Conservation (phyloP, 2,329 filamentous ascomycete species). For the Boeremia exigua region DNA sequence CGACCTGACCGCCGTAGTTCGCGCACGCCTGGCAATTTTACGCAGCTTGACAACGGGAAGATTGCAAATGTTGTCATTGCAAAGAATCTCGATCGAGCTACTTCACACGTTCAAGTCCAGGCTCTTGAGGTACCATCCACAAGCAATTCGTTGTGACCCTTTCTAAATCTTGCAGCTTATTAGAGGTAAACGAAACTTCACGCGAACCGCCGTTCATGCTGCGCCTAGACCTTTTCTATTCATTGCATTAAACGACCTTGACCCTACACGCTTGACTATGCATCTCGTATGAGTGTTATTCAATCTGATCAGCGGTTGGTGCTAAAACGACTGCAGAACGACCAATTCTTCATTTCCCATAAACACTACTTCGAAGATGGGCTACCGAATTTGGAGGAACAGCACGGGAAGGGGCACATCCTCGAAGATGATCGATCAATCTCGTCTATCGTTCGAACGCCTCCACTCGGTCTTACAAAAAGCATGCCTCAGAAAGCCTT, state of each 20-base stretch:
- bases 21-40: conserved; percentile 41
- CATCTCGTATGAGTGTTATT: conserved; percentile 47
- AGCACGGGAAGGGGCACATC: conserved; percentile 25
- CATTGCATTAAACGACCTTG: conserved; percentile 69
- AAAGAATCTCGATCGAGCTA: conserved; percentile 76
- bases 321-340: conserved; percentile 65
- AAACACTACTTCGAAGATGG: conserved; percentile 77
- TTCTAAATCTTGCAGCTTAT: conserved; percentile 67
- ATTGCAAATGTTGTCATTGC: conserved; percentile 86
- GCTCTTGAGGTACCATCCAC: conserved; percentile 60
- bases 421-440: conserved; percentile 41
- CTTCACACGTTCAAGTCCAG: conserved; percentile 82
- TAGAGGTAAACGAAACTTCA: conserved; percentile 78
- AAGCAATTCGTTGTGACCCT: neutral
- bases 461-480: conserved; percentile 25
- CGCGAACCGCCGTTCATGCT: conserved; percentile 73
- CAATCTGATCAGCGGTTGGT: conserved; percentile 48
- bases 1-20: conserved; percentile 33
- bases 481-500: conserved; percentile 31
- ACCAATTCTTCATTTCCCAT: conserved; percentile 87
- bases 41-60: conserved; percentile 55
- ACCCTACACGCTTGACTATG: conserved; percentile 44
- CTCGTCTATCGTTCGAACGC: conserved; percentile 48
- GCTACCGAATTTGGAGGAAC: conserved; percentile 75
- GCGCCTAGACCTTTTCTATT: conserved; percentile 82